Base-by-base conservation (phyloP, 2,329 filamentous ascomycete species). In the Penicillium sp. region DNA sequence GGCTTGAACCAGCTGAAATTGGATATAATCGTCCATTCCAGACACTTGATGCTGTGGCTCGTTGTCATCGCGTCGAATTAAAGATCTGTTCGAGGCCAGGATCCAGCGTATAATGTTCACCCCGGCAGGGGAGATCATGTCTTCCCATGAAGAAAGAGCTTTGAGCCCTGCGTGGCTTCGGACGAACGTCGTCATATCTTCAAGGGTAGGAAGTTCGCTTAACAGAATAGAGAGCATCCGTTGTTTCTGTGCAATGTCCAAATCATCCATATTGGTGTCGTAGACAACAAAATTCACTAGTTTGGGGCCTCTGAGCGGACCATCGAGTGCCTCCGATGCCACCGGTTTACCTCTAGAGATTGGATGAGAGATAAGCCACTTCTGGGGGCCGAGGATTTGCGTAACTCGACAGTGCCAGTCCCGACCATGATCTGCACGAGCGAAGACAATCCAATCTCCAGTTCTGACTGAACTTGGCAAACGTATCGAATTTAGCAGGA, bases 1-100 rank as follows among this genome's bases (percentile, higher is more conserved):
- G 8, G 90, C 91, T 74, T 95, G 92, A 0, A 87, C 85, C 59
- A 96, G 89, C 25, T 88, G 81, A 61, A 95, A 96, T 66, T 95
- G 90, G 49, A 88, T 75, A 78, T 84, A 92, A 2, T 70, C 75
- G 0, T 75, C 62, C 72, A 92, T 82, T 0, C 84, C 85, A 19
- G 72, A 73, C 2, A 93, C 77, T 10, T 75, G 77, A 53, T 84
- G 76, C 30, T 74, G 71, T 28, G 56, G 53, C 18, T 62, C 33
- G 7, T 53, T 39, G 34, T 71, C 70, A 13, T 93, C 84, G 58
- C 92, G 84, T 38, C 92, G 77, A 52, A 96, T 93, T 59, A 86
- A 91, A 0, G 91, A 92, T 38, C 89, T 79, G 61, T 95, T 95
- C 0, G 90, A 95, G 0, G 90, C 88, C 50, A 96, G 81, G 53